Evolutionary conservation across 2,329 filamentous ascomycete genomes (phyloP), one percentile per base, ranked within the genome.

Genomic region (Xylaria arbuscula): DNA sequence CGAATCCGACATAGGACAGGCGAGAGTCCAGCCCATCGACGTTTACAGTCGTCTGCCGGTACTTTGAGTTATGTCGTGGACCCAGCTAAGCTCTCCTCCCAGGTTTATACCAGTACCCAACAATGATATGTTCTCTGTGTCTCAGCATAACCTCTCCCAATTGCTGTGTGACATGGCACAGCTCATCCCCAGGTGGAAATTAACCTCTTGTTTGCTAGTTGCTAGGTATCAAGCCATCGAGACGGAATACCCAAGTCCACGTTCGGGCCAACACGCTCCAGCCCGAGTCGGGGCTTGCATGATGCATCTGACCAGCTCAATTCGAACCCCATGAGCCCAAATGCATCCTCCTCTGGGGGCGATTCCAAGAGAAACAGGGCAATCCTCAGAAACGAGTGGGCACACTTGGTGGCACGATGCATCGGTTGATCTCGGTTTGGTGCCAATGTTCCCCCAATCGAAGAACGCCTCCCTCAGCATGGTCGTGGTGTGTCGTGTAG

Each of bases 321-420:
- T 61, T 53, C 58, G 60, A 69, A 68, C 62, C 74, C 74, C 74
- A 75, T 73, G 66, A 73, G 53, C 62, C 28, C 65, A 66, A 42
- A 64, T 51, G 59, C 32, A 40, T 51, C 19, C 48, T 38, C 58
- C 19, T 40, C 64, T 63, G 32, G 66, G 76, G 75, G 68, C 73
- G 32, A 47, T 66, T 22, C 38, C 64, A 19, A 58, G 45, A 68
- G 13, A 68, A 68, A 65, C 64, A 60, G 60, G 62, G 65, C 67
- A 66, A 72, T 72, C 71, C 66, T 73, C 60, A 47, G 68, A 63
- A 69, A 40, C 72, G 60, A 74, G 63, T 73, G 72, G 75, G 71
- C 61, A 56, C 54, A 63, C 36, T 17, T 50, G 15, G n/a, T 53
- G 60, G 62, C 15, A 64, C 60, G 48, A 57, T 65, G 61, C 61